Base-by-base conservation (phyloP, 768 basidiomycete genomes). In the Serendipita sp. region DNA sequence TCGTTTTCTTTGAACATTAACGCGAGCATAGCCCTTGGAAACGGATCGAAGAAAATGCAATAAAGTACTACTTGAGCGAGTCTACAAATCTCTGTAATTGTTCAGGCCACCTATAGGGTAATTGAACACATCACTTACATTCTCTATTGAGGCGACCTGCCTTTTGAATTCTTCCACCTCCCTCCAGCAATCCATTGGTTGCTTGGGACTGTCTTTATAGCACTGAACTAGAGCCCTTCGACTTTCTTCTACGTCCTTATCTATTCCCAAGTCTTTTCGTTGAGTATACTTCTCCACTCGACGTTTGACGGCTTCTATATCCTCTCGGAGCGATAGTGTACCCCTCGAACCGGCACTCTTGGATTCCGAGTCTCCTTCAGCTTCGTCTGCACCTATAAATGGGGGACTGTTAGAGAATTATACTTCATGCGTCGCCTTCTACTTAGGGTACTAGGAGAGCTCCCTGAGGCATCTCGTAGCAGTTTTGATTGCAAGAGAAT, bases 281-380 rank as follows among this genome's bases (percentile, higher is more conserved):
- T 60, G 55, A 60, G 55, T 33, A 60, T 60, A 60, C 36, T 60
- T 60, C 34, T 60, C 55, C 36, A 60, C 55, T n/a, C 55, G 11
- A n/a, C 36, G 27, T 34, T 60, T 60, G 18, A 60, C 55, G 27
- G 55, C 55, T 60, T 60, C 55, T 29, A 60, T 60, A 60, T 60
- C 55, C 36, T 60, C 55, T n/a, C 33, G 18, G 29, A 60, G 36
- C 8, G 55, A 60, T 23, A 11, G 10, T n/a, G 55, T 60, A n/a
- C 55, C 55, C 18, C 55, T 23, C 18, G 55, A 60, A 11, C 55
- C 55, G 8, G 55, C 55, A 60, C 34, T 60, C 27, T 23, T 36
- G 34, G 55, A n/a, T n/a, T 60, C 55, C 29, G 27, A 60, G 27
- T 36, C 55, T 8, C 34, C 55, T 23, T 37, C 55, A n/a, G 11